A percentile compares a stretch with the other conserved stretches of the same genome.
Conservation (phyloP, 2,329 filamentous ascomycete genomes). For the Fusarium secorum region DNA sequence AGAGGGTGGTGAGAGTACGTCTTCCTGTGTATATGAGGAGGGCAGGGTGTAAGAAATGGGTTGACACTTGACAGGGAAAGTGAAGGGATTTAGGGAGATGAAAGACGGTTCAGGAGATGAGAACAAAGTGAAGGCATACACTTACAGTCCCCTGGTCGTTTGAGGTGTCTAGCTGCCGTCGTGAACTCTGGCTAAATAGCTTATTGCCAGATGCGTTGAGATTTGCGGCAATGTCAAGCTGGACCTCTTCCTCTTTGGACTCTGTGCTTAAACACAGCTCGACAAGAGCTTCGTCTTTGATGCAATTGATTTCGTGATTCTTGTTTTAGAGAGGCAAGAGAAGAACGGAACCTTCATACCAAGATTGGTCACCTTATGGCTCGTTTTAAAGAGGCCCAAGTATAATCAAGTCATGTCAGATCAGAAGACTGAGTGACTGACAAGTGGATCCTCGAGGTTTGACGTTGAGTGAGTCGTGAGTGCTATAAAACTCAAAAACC, state of each 20-base stretch:
- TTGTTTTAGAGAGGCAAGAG: not conserved
- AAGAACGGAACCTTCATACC: not conserved
- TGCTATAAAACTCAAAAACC: constrained; percentile 1
- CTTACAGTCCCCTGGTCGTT: constrained; percentile 30
- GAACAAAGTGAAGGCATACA: constrained; percentile 13
- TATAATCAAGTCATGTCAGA: constrained; percentile 28
- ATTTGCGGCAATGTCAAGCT: constrained; percentile 18
- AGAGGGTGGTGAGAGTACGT: not conserved
- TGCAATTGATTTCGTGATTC: constrained; percentile 4
- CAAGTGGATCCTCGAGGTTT: constrained; percentile 23
- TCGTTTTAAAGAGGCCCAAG: constrained; percentile 22
- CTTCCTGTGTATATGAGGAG: not conserved
- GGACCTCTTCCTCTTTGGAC: constrained; percentile 4
- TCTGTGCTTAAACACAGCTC: constrained; percentile 5
- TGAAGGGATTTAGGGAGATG: not conserved
- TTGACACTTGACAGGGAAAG: constrained; percentile 9
- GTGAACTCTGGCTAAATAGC: constrained; percentile 27
- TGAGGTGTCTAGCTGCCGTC: constrained; percentile 22
- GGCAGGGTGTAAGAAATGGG: constrained; percentile 14
- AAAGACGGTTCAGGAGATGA: constrained; percentile 3
- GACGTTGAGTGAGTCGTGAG: constrained; percentile 1
- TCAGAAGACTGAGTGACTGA: constrained; percentile 28
- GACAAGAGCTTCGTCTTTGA: constrained; percentile 16
- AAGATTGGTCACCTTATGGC: constrained; percentile 4
- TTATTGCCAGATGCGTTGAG: constrained; percentile 23